phyloP scores from a whole-genome alignment of 192 early-diverging fungal genomes.

The Coemansia aciculifera region DNA sequence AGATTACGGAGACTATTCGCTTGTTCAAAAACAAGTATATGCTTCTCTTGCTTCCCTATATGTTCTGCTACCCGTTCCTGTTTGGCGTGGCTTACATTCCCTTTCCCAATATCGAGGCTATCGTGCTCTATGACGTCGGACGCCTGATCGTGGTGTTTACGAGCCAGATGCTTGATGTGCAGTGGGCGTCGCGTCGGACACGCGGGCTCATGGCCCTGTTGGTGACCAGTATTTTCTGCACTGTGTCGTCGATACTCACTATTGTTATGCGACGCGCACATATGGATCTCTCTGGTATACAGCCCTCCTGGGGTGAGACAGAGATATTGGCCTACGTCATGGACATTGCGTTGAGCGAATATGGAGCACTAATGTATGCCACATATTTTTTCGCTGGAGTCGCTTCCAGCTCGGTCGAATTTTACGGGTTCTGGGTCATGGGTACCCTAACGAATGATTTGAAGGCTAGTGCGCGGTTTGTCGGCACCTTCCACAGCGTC shows the following conservation, averaged over 20 bases:
- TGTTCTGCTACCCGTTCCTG: slow-evolving; percentile 40
- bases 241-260: slow-evolving; percentile 15
- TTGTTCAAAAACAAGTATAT: slow-evolving; percentile 33
- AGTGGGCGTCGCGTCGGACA: slow-evolving; percentile 27
- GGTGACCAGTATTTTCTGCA: slow-evolving; percentile 12
- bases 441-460: slow-evolving; percentile 50
- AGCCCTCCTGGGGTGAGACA: slow-evolving; percentile 7
- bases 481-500: slow-evolving; percentile 35
- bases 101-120: slow-evolving; percentile 21
- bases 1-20: slow-evolving; percentile 17
- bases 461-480: slow-evolving; percentile 39
- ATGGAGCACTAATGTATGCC: slow-evolving; percentile 17
- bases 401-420: slow-evolving; percentile 40
- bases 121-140: slow-evolving; percentile 39
- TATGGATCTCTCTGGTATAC: slow-evolving; percentile 12
- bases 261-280: slow-evolving; percentile 6
- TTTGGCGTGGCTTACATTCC: slow-evolving; percentile 31
- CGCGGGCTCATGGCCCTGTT: slow-evolving; percentile 22
- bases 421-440: slow-evolving; percentile 50
- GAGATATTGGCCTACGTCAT: slow-evolving; percentile 17
- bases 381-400: slow-evolving; percentile 42
- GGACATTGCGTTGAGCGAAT: slow-evolving; percentile 7
- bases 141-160: slow-evolving; percentile 31
- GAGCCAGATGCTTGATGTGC: slow-evolving; percentile 39
- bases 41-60: slow-evolving; percentile 38